These are phyloP conservation scores for Eucalyptus virginea DNA, from an alignment of 345 rosid species.

Conservation along the genomic window DNA sequence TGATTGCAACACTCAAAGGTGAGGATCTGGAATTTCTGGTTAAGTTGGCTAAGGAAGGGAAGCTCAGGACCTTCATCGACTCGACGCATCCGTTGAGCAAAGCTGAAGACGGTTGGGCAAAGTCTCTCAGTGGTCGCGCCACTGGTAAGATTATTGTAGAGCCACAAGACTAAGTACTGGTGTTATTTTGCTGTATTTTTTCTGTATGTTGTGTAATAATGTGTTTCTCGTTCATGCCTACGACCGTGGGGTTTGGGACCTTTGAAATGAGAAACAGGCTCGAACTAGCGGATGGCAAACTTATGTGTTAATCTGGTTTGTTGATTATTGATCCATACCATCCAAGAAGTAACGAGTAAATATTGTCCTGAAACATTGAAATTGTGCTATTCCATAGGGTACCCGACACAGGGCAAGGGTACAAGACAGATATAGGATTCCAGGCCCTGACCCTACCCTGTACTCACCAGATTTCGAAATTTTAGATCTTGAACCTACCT, in stretches of 20 bases:
- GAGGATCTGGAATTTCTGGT: conserved; percentile 43
- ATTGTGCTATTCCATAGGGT: not conserved
- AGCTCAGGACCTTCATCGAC: conserved; percentile 58
- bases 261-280: not conserved
- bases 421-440: not conserved
- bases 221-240: not conserved
- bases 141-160: conserved; percentile 72
- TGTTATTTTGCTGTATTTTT: not conserved
- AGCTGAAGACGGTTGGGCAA: conserved; percentile 77
- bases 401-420: not conserved
- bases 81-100: conserved; percentile 44
- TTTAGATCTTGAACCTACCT: not conserved
- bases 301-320: not conserved
- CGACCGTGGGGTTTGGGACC: not conserved
- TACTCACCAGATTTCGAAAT: no score
- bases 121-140: conserved; percentile 53
- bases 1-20: conserved; percentile 11
- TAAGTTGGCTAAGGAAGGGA: conserved; percentile 43
- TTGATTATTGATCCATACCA: not conserved
- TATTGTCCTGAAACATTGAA: not conserved
- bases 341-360: not conserved
- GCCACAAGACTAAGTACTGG: conserved; percentile 1
- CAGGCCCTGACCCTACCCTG: no score
- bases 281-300: not conserved
- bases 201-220: not conserved